Base-by-base conservation (phyloP, 2,329 filamentous ascomycete genomes). In the Diaporthe humulicola region DNA sequence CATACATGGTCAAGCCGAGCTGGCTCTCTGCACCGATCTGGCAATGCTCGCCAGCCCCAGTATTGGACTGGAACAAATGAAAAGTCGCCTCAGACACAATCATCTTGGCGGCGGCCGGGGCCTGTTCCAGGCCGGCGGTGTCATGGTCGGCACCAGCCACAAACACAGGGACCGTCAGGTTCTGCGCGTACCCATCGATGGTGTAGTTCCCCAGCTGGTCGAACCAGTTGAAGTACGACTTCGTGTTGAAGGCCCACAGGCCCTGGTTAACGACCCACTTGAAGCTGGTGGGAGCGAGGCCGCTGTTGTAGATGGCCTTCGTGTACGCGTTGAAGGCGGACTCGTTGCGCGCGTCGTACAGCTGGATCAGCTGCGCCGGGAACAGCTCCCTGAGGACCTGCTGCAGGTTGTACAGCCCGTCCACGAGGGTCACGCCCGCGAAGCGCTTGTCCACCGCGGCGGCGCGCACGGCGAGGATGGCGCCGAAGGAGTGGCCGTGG, bases 381-480 rank as follows among this genome's bases (percentile, higher is more conserved):
- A 82, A 73, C 30, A 77, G 64, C 19, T 60, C 58, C 40, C 76
- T 57, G 38, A 77, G 73, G 60, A 77, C 77, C 4, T 77, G 75
- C 38, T 79, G 73, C 22, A 80, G 76, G 72, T 78, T 78, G 75
- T 78, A 85, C 4, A 87, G 73, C 3, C 85, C 86, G 75, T 86
- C 85, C 36, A 85, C 79, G 45, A 82, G 79, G 64, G 86, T 78
- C 7, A 83, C 78, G 0, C 85, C 86, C 0, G 81, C 79, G 14
- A 87, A 75, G 2, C 86, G 83, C 66, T 81, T 83, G 73, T 88
- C 86, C 75, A 85, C 86, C 0, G 85, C 84, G 0, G 86, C 85
- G 0, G 85, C 86, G 6, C 85, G 82, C 1, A 83, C 77, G 5
- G 81, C 82, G 0, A 87, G 81, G 33, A 80, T 83, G 0, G 85